Base-by-base conservation (phyloP, 2,329 filamentous ascomycete species). In the Tolypocladium amazonense region DNA sequence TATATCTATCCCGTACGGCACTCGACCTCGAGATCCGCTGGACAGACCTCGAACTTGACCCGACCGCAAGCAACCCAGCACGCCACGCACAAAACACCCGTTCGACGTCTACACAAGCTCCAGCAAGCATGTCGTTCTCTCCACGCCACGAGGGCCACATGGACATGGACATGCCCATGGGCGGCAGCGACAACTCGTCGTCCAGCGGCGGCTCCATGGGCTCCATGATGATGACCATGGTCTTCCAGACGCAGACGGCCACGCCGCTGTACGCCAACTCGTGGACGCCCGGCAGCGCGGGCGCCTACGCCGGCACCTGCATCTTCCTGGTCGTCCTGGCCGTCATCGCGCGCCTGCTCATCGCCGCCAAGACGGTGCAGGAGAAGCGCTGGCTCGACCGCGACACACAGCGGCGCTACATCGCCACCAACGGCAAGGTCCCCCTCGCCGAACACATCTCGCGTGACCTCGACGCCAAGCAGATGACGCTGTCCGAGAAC, bases 311-410 rank as follows among this genome's bases (percentile, higher is more conserved):
- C 1, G 93, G 86, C 59, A 96, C 91, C 35, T 96, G 93, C 78
- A 89, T 97, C 72, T 97, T 97, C 76, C 82, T 97, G 61, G 86
- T 96, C 70, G 66, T 88, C 53, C 85, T 97, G 57, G 87, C 86
- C 62, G 78, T 87, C 62, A 68, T 88, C 60, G 86, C 88, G 69
- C 88, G 92, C 58, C 75, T 79, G 25, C 78, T 96, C 20, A 76
- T 93, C 57, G 92, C 92, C 3, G 78, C 83, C 67, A 91, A 90
- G 71, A 84, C 76, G 75, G 85, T 77, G 73, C 81, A 76, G 71
- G 83, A 82, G 73, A 70, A 77, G 65, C 76, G 78, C 53, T 95
- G 90, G 87, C 75, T 88, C 55, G 85, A 89, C 70, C 75, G 76
- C 37, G 90, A 92, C 67, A 78, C 90, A 68, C 81, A 87, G 59